Evolutionary conservation across 2,329 filamentous ascomycete species (phyloP).

Genomic region (Rutstroemia sp.): DNA sequence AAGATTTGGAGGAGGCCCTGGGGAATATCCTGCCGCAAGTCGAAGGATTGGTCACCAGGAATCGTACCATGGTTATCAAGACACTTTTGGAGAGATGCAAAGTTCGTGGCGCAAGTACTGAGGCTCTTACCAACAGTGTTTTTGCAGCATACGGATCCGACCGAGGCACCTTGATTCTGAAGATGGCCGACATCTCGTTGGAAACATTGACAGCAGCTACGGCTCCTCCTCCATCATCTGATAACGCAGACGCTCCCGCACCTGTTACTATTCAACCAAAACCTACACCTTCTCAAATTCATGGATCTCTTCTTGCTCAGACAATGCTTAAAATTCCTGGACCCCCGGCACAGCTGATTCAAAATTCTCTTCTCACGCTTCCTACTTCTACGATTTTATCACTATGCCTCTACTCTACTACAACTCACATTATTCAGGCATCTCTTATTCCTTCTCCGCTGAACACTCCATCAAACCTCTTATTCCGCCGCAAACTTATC

Average conservation of each 20-base stretch:
- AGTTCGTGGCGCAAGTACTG: conserved; percentile 52
- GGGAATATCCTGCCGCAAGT: conserved; percentile 67
- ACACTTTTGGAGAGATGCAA: conserved; percentile 77
- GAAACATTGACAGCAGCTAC: conserved; percentile 35
- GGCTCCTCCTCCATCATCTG: conserved; percentile 16
- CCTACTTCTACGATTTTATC: conserved; percentile 47
- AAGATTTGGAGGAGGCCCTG: conserved; percentile 71
- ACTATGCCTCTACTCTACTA: conserved; percentile 47
- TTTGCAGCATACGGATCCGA: conserved; percentile 47
- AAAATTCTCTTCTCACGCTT: conserved; percentile 60
- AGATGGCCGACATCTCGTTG: conserved; percentile 51
- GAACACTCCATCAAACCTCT: conserved; percentile 45
- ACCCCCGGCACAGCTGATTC: conserved; percentile 59
- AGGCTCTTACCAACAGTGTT: conserved; percentile 47
- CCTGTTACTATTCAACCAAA: conserved; percentile 27
- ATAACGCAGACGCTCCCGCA: conserved; percentile 13
- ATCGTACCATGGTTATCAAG: conserved; percentile 71
- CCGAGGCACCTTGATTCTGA: conserved; percentile 42
- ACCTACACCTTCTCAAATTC: conserved; percentile 51
- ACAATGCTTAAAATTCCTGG: conserved; percentile 71
- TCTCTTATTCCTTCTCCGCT: conserved; percentile 48
- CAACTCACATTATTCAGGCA: conserved; percentile 57
- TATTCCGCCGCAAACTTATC: conserved; percentile 56
- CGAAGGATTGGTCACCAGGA: conserved; percentile 63
- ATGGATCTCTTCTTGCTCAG: conserved; percentile 77